Evolutionary conservation across 768 basidiomycete species (phyloP).

Genomic region (Leccinum arenicola): DNA sequence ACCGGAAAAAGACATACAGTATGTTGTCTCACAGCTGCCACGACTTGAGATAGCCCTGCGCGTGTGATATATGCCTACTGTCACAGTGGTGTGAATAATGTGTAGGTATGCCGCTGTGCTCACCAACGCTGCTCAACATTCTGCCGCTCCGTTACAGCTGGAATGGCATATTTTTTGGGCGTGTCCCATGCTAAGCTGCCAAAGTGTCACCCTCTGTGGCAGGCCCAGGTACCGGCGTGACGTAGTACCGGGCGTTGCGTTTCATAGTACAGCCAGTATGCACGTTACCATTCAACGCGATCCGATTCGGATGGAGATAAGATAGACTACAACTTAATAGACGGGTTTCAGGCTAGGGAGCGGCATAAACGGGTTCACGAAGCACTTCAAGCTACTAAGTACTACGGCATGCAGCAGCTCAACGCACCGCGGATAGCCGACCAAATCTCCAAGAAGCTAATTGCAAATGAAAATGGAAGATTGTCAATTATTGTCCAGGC

Average conservation of each 20-base stretch:
- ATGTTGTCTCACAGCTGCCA: slow-evolving; percentile 1
- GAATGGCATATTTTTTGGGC: not conserved
- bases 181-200: not conserved
- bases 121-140: not conserved
- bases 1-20: slow-evolving; percentile 14
- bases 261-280: not conserved
- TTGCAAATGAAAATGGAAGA: slow-evolving; percentile 13
- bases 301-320: slow-evolving; percentile 8
- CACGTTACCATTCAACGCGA: not conserved
- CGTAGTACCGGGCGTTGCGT: not conserved
- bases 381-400: not conserved
- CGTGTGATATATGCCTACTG: slow-evolving; percentile 6
- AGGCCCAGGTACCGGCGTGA: not conserved
- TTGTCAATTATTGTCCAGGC: not conserved
- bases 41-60: slow-evolving; percentile 7
- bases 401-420: not conserved
- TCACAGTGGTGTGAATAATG: slow-evolving; percentile 5
- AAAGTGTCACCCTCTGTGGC: slow-evolving; percentile 7
- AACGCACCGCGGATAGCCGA: slow-evolving; percentile 25
- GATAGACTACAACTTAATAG: slow-evolving; percentile 1
- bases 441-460: slow-evolving; percentile 17
- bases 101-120: not conserved
- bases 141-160: not conserved
- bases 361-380: not conserved
- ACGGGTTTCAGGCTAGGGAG: slow-evolving; percentile 12